Evolutionary conservation across 148 eudicot genomes (phyloP).

Genomic region (Persicaria maculosa): DNA sequence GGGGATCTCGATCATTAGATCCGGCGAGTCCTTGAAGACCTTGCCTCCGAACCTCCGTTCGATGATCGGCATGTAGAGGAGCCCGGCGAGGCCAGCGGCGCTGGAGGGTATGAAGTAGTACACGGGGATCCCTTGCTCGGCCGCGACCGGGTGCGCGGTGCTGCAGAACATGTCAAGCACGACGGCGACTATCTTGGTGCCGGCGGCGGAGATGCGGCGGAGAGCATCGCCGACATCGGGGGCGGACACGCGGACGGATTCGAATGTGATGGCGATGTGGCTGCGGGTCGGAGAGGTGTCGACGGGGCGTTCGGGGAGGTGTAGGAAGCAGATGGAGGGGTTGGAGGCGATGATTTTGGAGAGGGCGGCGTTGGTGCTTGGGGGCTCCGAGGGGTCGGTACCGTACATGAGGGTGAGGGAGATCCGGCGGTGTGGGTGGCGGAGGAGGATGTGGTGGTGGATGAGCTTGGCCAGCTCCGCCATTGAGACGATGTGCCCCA

Average conservation of each 20-base stretch:
- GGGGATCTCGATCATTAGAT: constrained; percentile 18
- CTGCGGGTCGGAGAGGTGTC: constrained; percentile 10
- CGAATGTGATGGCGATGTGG: constrained; percentile 17
- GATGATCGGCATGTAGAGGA: constrained; percentile 25
- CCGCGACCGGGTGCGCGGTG: constrained; percentile 22
- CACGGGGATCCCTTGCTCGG: constrained; percentile 21
- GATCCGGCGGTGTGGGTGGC: constrained; percentile 21
- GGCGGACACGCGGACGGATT: constrained; percentile 20
- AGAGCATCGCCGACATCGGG: constrained; percentile 25
- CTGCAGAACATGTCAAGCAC: constrained; percentile 36
- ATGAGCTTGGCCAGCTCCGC: constrained; percentile 29
- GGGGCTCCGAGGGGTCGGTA: constrained; percentile 12
- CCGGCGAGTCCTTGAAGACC: constrained; percentile 20
- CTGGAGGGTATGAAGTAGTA: constrained; percentile 32
- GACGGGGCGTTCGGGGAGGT: constrained; percentile 13
- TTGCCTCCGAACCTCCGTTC: constrained; percentile 11
- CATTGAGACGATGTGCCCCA: constrained; percentile 36
- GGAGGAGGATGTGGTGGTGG: constrained; percentile 21
- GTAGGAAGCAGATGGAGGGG: constrained; percentile 23
- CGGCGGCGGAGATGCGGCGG: constrained; percentile 16
- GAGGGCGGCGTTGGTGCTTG: constrained; percentile 22
- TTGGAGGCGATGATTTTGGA: constrained; percentile 12
- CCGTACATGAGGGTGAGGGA: constrained; percentile 27
- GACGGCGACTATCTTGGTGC: constrained; percentile 16
- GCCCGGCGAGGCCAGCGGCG: constrained; percentile 19